Evolutionary conservation across 768 basidiomycete genomes (phyloP), one percentile per base, ranked within the genome.

Genomic region (Trichaptum fuscoviolaceum): DNA sequence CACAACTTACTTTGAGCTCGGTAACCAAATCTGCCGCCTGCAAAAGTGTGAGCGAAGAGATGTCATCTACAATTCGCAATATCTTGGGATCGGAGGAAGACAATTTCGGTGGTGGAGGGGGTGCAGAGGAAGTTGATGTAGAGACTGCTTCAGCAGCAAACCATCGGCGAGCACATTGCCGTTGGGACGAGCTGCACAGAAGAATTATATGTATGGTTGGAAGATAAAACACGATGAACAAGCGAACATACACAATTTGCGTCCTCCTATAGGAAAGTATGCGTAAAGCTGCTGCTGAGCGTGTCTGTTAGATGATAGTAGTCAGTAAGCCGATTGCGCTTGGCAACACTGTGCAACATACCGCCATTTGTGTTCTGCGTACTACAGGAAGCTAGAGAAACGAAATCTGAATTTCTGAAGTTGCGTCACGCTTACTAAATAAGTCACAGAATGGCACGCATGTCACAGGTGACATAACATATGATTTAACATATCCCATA

Each of bases 1-100:
- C 42, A 52, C 35, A 57, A 67, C 81, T 73, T 71, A 92, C 96
- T 86, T 99, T 99, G 73, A 99, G 84, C 35, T 90, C 82, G 0
- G 92, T 81, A 60, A 99, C 96, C 66, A 99, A 85, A 81, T 99
- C 96, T 15, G 96, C 91, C 7, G 96, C 96, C 76, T 99, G 96
- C 67, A 99, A 81, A 65, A 99, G 83, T 23, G 95, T 93, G 71
- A 99, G 77, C 24, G 82, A 79, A 6, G 95, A 92, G 71, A 99
- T 98, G 75, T 94, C 90, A 75, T 99, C 94, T 27, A 99, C 97
- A 73, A 99, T 90, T 67, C 86, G 85, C 62, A 79, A 81, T 70
- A 99, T 84, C 71, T 83, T 86, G 24, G 93, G 85, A 75, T 95
- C 87, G 25, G 79, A 74, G 18, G 83, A 75, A 20, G 72, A 68